Evolutionary conservation across 2,329 filamentous ascomycete genomes (phyloP).

Genomic region (Harringtonia aguacate): DNA sequence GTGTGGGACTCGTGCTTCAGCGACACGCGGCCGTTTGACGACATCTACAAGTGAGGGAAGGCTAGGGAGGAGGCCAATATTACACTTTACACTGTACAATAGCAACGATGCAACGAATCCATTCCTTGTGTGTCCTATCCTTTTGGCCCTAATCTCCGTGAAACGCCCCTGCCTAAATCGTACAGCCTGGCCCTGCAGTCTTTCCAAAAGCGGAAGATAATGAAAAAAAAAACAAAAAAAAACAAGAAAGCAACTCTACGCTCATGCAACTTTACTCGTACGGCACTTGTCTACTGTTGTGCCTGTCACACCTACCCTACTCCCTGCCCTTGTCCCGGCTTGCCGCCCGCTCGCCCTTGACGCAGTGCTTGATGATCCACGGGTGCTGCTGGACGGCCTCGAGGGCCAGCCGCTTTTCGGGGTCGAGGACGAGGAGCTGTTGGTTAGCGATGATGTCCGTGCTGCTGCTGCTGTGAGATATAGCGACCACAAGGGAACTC

Average conservation of each 20-base stretch:
- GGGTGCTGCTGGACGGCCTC: slow-evolving; percentile 84
- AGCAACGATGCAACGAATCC: neutral
- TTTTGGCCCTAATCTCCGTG: too few relatives aligned
- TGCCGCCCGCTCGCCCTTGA: slow-evolving; percentile 45
- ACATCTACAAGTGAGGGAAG: slow-evolving; percentile 65
- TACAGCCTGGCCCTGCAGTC: too few relatives aligned
- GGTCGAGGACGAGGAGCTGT: slow-evolving; percentile 80
- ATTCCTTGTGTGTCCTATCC: too few relatives aligned
- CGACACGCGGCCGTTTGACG: slow-evolving; percentile 92
- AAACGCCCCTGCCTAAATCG: slow-evolving; percentile 5
- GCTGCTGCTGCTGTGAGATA: too few relatives aligned
- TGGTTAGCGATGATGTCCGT: slow-evolving; percentile 9
- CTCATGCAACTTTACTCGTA: slow-evolving; percentile 2
- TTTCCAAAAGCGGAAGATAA: neutral
- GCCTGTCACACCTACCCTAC: neutral
- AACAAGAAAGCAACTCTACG: slow-evolving; percentile 2
- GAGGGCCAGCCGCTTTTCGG: slow-evolving; percentile 82
- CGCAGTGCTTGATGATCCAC: slow-evolving; percentile 95
- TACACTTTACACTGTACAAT: neutral
- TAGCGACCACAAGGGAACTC: slow-evolving; percentile 21
- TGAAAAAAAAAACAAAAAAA: neutral
- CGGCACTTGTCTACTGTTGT: neutral
- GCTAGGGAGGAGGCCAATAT: neutral
- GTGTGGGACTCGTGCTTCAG: slow-evolving; percentile 98
- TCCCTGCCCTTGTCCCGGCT: slow-evolving; percentile 35